These are phyloP conservation scores for Colletotrichum sp. DNA, from an alignment of 2,329 filamentous ascomycete species.

Conservation along the genomic window DNA sequence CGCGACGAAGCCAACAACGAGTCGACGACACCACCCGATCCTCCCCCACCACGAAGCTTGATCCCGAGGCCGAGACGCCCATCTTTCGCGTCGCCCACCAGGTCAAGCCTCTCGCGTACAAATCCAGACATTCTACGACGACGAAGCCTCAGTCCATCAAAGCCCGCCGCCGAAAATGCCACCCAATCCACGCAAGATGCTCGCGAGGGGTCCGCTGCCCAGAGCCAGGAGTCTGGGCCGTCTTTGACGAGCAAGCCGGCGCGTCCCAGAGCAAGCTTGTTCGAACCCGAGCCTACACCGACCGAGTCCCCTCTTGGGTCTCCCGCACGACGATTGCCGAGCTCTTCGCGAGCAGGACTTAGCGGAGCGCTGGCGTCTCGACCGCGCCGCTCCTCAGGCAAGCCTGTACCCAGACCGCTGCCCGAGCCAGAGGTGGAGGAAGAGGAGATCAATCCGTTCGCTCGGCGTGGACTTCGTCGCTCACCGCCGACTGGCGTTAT, in stretches of 20 bases:
- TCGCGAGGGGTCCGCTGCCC: background rate
- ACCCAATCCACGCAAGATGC: background rate
- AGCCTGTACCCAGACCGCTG: slow-evolving; percentile 50
- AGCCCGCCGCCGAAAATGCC: slow-evolving; percentile 21
- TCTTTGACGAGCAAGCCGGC: background rate
- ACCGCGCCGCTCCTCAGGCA: slow-evolving; percentile 44
- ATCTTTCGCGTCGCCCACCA: slow-evolving; percentile 72
- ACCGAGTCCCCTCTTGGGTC: background rate
- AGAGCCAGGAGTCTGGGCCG: background rate
- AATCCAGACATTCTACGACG: slow-evolving; percentile 61
- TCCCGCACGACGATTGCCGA: slow-evolving; percentile 29
- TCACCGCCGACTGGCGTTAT: slow-evolving; percentile 33
- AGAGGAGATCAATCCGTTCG: slow-evolving; percentile 43
- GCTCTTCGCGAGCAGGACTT: slow-evolving; percentile 20
- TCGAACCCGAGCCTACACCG: background rate
- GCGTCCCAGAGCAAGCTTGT: slow-evolving; percentile 5
- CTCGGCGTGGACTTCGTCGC: slow-evolving; percentile 38
- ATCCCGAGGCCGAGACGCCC: slow-evolving; percentile 41
- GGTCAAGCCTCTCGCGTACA: slow-evolving; percentile 64
- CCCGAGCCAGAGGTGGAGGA: slow-evolving; percentile 48
- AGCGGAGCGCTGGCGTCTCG: slow-evolving; percentile 38
- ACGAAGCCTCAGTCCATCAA: slow-evolving; percentile 7
- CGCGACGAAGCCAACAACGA: slow-evolving; percentile 25
- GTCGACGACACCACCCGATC: slow-evolving; percentile 39
- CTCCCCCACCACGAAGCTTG: slow-evolving; percentile 23